Evolutionary conservation across 2,329 filamentous ascomycete species (phyloP).

Genomic region (Penicillium olsonii): DNA sequence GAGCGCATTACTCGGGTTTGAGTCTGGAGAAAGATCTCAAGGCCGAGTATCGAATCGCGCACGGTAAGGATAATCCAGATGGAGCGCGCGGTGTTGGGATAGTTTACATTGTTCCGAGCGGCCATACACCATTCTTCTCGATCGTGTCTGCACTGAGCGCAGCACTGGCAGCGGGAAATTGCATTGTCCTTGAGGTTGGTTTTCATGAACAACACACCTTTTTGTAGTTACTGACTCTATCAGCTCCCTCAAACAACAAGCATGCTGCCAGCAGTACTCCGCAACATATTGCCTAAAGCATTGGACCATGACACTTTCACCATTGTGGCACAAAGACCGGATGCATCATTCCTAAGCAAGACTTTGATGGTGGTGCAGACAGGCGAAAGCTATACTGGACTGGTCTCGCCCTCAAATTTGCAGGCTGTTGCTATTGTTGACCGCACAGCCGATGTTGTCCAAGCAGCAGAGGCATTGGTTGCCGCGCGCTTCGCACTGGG

Average conservation of each 20-base stretch:
- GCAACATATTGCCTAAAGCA: conserved; percentile 26
- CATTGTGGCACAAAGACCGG: conserved; percentile 39
- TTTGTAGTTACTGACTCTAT: background rate
- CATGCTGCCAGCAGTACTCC: conserved; percentile 24
- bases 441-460: conserved; percentile 56
- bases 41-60: conserved; percentile 25
- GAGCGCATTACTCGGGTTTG: conserved; percentile 27
- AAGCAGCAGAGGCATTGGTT: conserved; percentile 56
- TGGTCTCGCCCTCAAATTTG: conserved; percentile 29
- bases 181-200: conserved; percentile 51
- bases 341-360: conserved; percentile 30
- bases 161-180: conserved; percentile 55
- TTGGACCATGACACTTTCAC: conserved; percentile 54
- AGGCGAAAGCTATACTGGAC: conserved; percentile 14
- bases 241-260: conserved; percentile 30
- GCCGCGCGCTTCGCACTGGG: conserved; percentile 57
- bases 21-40: conserved; percentile 20
- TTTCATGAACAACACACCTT: background rate
- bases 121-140: conserved; percentile 53
- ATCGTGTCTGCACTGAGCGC: conserved; percentile 47
- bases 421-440: conserved; percentile 61
- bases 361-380: conserved; percentile 18
- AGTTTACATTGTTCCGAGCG: conserved; percentile 51
- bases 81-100: conserved; percentile 23
- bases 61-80: conserved; percentile 22